phyloP scores from a whole-genome alignment of 352 stramenopile species.

The Aphanomyces euteiches region DNA sequence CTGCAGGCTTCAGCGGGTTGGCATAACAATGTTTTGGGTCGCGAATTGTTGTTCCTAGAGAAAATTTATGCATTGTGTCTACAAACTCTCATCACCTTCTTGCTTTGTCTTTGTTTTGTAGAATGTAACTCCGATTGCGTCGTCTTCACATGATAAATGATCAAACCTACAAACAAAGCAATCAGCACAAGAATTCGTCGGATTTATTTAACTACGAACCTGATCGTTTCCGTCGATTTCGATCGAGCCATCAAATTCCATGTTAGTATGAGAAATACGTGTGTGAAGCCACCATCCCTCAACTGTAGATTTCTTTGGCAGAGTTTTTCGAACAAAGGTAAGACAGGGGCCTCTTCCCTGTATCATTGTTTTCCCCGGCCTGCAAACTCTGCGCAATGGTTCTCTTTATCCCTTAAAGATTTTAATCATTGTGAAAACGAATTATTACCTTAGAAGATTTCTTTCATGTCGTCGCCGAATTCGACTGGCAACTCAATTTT shows the following conservation, averaged over 20 bases:
- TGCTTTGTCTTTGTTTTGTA: slow-evolving; percentile 11
- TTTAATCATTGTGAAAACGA: not conserved
- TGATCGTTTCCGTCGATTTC: not conserved
- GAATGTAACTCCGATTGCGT: slow-evolving; percentile 2
- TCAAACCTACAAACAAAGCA: not conserved
- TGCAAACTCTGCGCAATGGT: too few species aligned
- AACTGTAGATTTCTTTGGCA: not conserved
- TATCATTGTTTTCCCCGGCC: too few species aligned
- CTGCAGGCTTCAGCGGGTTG: not conserved
- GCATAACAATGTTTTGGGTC: not conserved
- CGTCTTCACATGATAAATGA: not conserved
- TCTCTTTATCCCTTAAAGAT: too few species aligned
- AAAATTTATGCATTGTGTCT: not conserved
- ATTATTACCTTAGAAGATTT: not conserved
- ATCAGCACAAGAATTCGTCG: not conserved
- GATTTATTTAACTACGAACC: not conserved
- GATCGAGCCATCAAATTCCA: not conserved
- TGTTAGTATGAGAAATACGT: not conserved
- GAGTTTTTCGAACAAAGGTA: not conserved
- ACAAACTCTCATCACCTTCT: not conserved
- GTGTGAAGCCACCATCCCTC: not conserved
- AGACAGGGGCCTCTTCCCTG: too few species aligned
- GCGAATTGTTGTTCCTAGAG: not conserved
- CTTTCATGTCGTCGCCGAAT: slow-evolving; percentile 16
- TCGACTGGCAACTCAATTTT: not conserved